Conservation (phyloP, 768 basidiomycete genomes). For the Russula ochroleuca region DNA sequence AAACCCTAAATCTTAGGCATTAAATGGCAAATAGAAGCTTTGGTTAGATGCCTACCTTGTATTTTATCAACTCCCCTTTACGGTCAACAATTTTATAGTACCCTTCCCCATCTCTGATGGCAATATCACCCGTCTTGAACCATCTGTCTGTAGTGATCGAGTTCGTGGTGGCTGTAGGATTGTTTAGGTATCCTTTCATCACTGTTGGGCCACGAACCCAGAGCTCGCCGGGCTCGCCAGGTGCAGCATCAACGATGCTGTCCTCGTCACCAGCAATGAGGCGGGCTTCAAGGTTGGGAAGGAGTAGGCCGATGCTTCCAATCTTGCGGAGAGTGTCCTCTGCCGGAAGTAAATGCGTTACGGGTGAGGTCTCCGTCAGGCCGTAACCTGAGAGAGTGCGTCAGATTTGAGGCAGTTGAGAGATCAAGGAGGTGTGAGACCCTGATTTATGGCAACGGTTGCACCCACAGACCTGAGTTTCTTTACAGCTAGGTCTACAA, state of each 20-base stretch:
- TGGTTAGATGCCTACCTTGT: conserved; percentile 46
- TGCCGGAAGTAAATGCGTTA: conserved; percentile 51
- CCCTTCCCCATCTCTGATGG: conserved; percentile 59
- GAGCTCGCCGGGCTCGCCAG: conserved; percentile 68
- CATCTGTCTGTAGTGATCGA: conserved; percentile 70
- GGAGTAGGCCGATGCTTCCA: conserved; percentile 63
- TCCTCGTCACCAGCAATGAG: conserved; percentile 62
- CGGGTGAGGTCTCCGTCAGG: conserved; percentile 79
- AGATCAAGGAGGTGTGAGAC: conserved; percentile 33
- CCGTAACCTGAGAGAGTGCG: conserved; percentile 52
- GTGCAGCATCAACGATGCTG: conserved; percentile 45
- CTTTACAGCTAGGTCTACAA: conserved; percentile 47
- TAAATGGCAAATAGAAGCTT: neutral
- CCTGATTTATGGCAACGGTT: conserved; percentile 47
- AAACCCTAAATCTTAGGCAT: conserved; percentile 49
- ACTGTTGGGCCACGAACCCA: conserved; percentile 76
- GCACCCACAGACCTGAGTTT: conserved; percentile 42
- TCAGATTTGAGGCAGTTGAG: conserved; percentile 13
- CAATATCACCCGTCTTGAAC: conserved; percentile 90
- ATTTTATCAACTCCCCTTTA: conserved; percentile 71
- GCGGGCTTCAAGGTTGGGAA: conserved; percentile 73
- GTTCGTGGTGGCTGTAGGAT: conserved; percentile 61
- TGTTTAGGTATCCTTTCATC: conserved; percentile 85
- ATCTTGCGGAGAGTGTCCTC: conserved; percentile 45
- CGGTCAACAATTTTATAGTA: conserved; percentile 73